phyloP scores from a whole-genome alignment of 176 grass and related monocot species.

The Juncus inflexus region DNA sequence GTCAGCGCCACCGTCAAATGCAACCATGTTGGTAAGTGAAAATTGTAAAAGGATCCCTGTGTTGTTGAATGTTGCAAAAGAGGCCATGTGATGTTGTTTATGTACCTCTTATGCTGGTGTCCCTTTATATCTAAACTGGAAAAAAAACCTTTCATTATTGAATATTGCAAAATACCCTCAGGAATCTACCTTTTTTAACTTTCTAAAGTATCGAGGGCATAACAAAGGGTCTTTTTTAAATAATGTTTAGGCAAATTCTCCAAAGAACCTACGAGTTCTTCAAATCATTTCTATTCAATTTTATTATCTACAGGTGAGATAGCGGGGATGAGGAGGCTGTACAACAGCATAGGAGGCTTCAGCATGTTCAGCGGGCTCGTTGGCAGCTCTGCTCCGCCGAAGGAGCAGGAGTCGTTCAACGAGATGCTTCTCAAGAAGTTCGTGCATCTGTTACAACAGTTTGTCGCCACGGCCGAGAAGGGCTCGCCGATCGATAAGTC shows the following conservation, averaged over 20 bases:
- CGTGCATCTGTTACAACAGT: constrained; percentile 83
- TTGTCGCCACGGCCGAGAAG: constrained; percentile 87
- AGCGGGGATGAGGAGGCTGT: constrained; percentile 96
- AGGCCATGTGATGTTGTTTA: too few species aligned
- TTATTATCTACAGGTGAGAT: constrained; percentile 45
- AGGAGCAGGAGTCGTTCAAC: constrained; percentile 74
- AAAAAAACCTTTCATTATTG: too few species aligned
- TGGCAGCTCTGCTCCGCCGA: constrained; percentile 40
- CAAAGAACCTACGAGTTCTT: too few species aligned
- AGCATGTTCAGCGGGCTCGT: constrained; percentile 48
- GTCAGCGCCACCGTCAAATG: constrained; percentile 95
- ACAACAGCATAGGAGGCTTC: constrained; percentile 90
- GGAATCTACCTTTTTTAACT: too few species aligned
- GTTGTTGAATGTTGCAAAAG: too few species aligned
- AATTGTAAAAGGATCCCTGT: constrained; percentile 8
- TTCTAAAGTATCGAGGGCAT: too few species aligned
- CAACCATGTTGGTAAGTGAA: constrained; percentile 64
- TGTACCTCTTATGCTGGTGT: too few species aligned
- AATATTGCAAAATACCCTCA: too few species aligned
- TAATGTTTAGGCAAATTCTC: too few species aligned
- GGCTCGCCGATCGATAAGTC: constrained; percentile 71
- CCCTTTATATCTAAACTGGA: too few species aligned
- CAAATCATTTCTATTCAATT: too few species aligned
- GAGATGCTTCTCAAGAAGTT: constrained; percentile 90
- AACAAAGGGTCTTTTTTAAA: too few species aligned